Evolutionary conservation across 2,329 filamentous ascomycete genomes (phyloP).

Genomic region (Cladophialophora bantiana): DNA sequence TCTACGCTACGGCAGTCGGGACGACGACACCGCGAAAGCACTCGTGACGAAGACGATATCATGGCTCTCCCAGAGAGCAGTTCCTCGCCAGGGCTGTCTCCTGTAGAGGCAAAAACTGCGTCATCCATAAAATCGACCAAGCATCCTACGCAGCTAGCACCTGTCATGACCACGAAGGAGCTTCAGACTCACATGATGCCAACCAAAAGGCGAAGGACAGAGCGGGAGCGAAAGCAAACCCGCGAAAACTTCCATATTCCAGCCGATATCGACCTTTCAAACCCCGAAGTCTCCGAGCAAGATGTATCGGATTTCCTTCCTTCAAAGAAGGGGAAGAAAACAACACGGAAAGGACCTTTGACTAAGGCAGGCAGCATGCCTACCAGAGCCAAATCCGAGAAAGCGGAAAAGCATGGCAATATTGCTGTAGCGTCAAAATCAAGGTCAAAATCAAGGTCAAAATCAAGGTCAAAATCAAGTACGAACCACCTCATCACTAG

Average conservation of each 20-base stretch:
- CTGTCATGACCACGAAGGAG: slow-evolving; percentile 31
- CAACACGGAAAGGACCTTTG: slow-evolving; percentile 25
- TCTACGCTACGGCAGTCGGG: slow-evolving; percentile 28
- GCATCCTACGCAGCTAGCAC: slow-evolving; percentile 18
- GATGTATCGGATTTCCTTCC: slow-evolving; percentile 39
- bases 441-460: slow-evolving; percentile 33
- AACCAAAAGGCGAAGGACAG: slow-evolving; percentile 24
- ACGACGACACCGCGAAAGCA: slow-evolving; percentile 22
- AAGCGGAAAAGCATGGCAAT: slow-evolving; percentile 13
- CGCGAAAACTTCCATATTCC: slow-evolving; percentile 35
- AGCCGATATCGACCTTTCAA: slow-evolving; percentile 24
- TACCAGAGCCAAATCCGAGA: slow-evolving; percentile 20
- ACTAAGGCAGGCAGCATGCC: slow-evolving; percentile 12
- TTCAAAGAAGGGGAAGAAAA: slow-evolving; percentile 23
- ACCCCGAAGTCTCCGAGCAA: slow-evolving; percentile 20
- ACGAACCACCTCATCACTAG: slow-evolving; percentile 36
- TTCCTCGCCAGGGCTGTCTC: slow-evolving; percentile 29
- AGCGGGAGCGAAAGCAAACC: slow-evolving; percentile 18
- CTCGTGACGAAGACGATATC: slow-evolving; percentile 30
- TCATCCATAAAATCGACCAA: slow-evolving; percentile 15
- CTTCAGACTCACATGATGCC: slow-evolving; percentile 35
- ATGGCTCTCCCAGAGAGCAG: slow-evolving; percentile 38
- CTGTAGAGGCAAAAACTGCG: slow-evolving; percentile 9
- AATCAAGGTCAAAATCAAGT: slow-evolving; percentile 34
- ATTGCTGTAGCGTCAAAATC: slow-evolving; percentile 20